These are phyloP conservation scores for Fraxinus latifolia DNA, from an alignment of 305 asterid species.

Conservation along the genomic window DNA sequence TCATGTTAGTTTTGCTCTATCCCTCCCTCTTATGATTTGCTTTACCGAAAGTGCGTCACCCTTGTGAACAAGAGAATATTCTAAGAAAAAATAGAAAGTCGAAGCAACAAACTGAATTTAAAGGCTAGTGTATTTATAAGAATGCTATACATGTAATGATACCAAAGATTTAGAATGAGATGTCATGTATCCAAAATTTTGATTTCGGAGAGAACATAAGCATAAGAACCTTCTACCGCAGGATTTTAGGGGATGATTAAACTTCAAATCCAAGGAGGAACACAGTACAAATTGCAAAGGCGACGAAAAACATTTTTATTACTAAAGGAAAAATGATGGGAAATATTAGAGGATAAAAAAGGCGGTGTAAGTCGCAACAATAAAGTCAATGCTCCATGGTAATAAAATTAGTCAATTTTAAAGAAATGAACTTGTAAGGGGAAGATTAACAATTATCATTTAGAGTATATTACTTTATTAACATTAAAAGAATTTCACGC, in stretches of 20 bases:
- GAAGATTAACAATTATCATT: not conserved
- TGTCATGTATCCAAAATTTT: not conserved
- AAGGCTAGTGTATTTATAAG: not conserved
- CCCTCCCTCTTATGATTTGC: not conserved
- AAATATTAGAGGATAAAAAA: not conserved
- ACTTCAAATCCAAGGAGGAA: not conserved
- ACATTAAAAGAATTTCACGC: not conserved
- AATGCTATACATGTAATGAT: not conserved
- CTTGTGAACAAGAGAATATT: not conserved
- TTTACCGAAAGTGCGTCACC: not conserved
- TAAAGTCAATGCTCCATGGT: not conserved
- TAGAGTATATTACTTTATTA: not conserved
- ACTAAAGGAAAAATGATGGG: not conserved
- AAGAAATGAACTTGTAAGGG: not conserved
- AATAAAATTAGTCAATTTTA: not conserved
- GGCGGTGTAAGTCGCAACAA: not conserved
- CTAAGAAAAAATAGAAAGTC: not conserved
- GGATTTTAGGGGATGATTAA: not conserved
- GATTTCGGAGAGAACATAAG: not conserved
- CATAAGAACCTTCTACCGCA: not conserved
- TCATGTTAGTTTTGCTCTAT: not conserved
- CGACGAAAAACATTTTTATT: not conserved
- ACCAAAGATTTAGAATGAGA: not conserved
- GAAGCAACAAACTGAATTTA: not conserved
- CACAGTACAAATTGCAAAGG: not conserved